Evolutionary conservation across 139 green algal species (phyloP), one percentile per base, ranked within the genome.

Genomic region (Chlorella sp.): DNA sequence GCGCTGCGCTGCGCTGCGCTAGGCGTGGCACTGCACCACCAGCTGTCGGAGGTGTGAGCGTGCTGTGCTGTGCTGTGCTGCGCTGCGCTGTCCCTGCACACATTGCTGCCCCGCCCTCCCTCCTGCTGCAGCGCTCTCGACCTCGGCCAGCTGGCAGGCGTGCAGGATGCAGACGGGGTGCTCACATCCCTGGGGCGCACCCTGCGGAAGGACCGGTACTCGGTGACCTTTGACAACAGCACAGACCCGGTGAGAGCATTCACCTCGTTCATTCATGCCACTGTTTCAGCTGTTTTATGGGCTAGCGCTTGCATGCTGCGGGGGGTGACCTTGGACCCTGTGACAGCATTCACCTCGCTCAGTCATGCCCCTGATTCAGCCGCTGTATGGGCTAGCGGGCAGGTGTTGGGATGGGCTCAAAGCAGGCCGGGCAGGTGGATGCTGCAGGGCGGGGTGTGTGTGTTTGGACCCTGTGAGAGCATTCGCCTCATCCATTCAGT

Each of bases 181-280:
- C 84, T 69, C 24, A 88, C 84, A 21, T 68, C 37, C 9, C 68
- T 88, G 30, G 84, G 84, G 28, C 40, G 71, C 3, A 68, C 84
- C 34, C 32, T 81, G 68, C 32, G 53, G 30, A 80, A 53, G 19
- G 26, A n/a, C 66, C 36, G 68, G 28, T 53, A 68, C 11, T 0
- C 1, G 14, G n/a, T 81, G 37, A 81, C 66, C 36, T 53, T 88
- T 68, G 79, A 68, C 22, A 64, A 64, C 42, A 64, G 34, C 30
- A 64, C 42, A 28, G 14, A 3, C 15, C 75, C 75, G 75, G 75
- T 81, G 75, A 18, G 75, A n/a, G n/a, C n/a, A n/a, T n/a, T n/a
- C n/a, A n/a, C n/a, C n/a, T n/a, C n/a, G n/a, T n/a, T n/a, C n/a
- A n/a, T n/a, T n/a, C 60, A 14, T 68, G 60, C 60, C 60, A 18